phyloP scores from a whole-genome alignment of 352 stramenopile genomes.

The Pythium coloratum region DNA sequence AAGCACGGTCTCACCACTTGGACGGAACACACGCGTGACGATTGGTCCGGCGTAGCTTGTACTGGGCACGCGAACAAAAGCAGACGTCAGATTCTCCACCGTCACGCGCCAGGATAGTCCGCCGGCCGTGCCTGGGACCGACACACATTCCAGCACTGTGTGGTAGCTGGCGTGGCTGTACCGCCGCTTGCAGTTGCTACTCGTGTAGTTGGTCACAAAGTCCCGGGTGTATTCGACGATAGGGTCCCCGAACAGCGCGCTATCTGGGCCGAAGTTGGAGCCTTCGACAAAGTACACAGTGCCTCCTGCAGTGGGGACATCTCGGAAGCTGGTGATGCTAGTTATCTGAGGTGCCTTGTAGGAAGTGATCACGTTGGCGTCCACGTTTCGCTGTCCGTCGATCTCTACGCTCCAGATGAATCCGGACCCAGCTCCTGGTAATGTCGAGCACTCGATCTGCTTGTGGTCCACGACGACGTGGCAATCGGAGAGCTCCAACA shows the following conservation, averaged over 20 bases:
- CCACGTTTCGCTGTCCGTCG: constrained; percentile 33
- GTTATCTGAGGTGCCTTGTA: constrained; percentile 41
- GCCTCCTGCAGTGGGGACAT: constrained; percentile 43
- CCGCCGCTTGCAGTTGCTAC: constrained; percentile 54
- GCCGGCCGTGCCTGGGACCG: constrained; percentile 44
- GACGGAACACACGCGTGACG: constrained; percentile 52
- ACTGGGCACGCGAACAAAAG: constrained; percentile 31
- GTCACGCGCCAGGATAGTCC: constrained; percentile 45
- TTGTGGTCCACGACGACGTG: constrained; percentile 42
- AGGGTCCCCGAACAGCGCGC: constrained; percentile 43
- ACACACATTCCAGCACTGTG: constrained; percentile 52
- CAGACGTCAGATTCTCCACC: constrained; percentile 39
- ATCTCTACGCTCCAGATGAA: constrained; percentile 46
- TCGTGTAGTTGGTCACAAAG: constrained; percentile 30
- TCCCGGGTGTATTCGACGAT: constrained; percentile 55
- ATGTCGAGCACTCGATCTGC: constrained; percentile 37
- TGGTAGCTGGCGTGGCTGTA: constrained; percentile 43
- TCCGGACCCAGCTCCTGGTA: constrained; percentile 34
- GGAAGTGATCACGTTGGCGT: constrained; percentile 15
- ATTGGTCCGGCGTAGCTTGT: constrained; percentile 60
- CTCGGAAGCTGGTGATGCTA: constrained; percentile 43
- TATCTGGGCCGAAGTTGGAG: constrained; percentile 50
- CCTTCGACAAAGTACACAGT: constrained; percentile 52
- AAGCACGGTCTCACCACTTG: constrained; percentile 44
- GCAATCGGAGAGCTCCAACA: constrained; percentile 42